phyloP scores from a whole-genome alignment of 2,329 filamentous ascomycete species.

The Aspergillus tanneri region DNA sequence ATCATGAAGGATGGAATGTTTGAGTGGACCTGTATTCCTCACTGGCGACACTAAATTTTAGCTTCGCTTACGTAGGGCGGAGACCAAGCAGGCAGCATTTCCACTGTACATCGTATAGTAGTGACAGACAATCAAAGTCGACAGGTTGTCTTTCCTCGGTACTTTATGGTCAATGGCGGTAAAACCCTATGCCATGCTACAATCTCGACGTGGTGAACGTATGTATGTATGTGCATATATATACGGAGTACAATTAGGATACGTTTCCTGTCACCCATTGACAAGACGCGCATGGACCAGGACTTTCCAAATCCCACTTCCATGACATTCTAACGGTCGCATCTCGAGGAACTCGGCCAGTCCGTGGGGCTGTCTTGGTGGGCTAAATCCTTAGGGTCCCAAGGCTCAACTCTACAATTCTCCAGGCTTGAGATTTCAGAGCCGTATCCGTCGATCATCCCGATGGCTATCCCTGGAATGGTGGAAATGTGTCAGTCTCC shows the following conservation, averaged over 20 bases:
- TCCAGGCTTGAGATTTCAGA: background rate
- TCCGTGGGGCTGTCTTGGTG: slow-evolving; percentile 10
- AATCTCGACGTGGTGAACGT: no score
- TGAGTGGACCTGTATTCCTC: background rate
- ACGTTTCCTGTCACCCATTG: slow-evolving; percentile 13
- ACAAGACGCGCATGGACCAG: slow-evolving; percentile 14
- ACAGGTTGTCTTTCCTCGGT: no score
- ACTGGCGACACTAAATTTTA: slow-evolving; percentile 1
- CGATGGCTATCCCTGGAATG: background rate
- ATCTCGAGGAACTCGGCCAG: slow-evolving; percentile 9
- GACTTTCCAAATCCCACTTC: slow-evolving; percentile 6
- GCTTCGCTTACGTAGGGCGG: slow-evolving; percentile 1
- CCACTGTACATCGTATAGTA: no score
- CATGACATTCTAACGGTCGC: slow-evolving; percentile 14
- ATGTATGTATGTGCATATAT: no score
- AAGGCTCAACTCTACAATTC: background rate
- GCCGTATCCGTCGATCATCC: slow-evolving; percentile 6
- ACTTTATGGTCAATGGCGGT: no score
- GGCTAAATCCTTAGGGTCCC: slow-evolving; percentile 10
- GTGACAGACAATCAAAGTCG: background rate
- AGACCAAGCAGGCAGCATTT: background rate
- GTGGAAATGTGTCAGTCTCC: slow-evolving; percentile 4
- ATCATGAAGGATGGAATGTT: background rate
- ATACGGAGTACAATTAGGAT: no score
- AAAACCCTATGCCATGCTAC: no score